Evolutionary conservation across 202 grass and related monocot genomes (phyloP).

Genomic region (Digitaria exilis): DNA sequence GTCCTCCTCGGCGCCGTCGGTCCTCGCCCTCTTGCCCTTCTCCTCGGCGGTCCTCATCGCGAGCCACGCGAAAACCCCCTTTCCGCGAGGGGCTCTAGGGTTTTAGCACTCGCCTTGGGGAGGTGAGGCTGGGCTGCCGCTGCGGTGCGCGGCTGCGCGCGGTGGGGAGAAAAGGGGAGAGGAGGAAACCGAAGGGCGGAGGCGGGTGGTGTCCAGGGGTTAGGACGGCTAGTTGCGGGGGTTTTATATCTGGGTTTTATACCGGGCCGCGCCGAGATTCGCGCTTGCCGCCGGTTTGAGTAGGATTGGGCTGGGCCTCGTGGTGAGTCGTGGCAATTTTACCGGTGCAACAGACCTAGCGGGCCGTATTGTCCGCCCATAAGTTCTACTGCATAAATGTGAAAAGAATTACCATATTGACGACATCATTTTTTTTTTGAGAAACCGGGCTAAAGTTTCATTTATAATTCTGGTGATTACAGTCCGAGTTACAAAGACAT

Average conservation of each 20-base stretch:
- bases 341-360: no score
- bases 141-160: not conserved
- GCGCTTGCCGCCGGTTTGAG: slow-evolving; percentile 31
- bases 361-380: not conserved
- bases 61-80: not conserved
- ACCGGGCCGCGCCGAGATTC: slow-evolving; percentile 1
- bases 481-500: no score
- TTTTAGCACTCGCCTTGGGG: slow-evolving; percentile 1
- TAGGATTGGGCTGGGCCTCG: not conserved
- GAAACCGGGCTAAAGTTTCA: no score
- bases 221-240: not conserved
- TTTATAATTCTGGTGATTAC: no score
- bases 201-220: not conserved
- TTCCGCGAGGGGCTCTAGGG: slow-evolving; percentile 22
- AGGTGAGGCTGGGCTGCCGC: not conserved
- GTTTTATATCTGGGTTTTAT: slow-evolving; percentile 6
- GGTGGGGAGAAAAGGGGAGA: not conserved
- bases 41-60: slow-evolving; percentile 52
- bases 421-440: no score
- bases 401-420: not conserved
- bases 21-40: slow-evolving; percentile 76
- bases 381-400: not conserved
- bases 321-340: not conserved
- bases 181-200: not conserved
- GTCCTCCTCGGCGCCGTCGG: slow-evolving; percentile 32